Conservation (phyloP, 164 flowering plant genomes). For the Akebia trifoliata region DNA sequence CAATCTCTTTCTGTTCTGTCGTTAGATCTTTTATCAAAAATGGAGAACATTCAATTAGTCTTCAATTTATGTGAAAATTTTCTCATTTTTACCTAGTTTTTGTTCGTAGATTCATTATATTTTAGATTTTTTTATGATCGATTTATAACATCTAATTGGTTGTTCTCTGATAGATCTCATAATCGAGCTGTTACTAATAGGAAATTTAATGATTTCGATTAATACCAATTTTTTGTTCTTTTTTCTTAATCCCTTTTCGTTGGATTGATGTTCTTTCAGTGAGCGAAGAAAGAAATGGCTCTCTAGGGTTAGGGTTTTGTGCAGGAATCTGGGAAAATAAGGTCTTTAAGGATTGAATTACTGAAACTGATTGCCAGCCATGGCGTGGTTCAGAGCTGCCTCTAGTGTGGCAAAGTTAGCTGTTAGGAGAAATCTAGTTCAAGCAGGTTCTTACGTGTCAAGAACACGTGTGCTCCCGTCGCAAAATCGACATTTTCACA, state of each 20-base stretch:
- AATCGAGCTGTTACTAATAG: too few species aligned
- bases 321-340: background rate
- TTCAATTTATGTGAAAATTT: too few species aligned
- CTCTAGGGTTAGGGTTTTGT: background rate
- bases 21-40: too few species aligned
- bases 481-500: constrained; percentile 45
- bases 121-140: too few species aligned
- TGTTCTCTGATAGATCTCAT: too few species aligned
- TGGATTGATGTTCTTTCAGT: background rate
- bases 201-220: too few species aligned
- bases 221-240: background rate
- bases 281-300: background rate
- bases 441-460: constrained; percentile 35
- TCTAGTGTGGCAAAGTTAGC: constrained; percentile 60
- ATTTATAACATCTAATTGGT: too few species aligned
- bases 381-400: constrained; percentile 82
- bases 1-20: too few species aligned
- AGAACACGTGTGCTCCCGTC: constrained; percentile 39
- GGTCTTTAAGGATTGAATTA: background rate
- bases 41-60: too few species aligned
- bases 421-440: constrained; percentile 53
- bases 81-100: too few species aligned
- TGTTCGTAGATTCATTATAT: too few species aligned
- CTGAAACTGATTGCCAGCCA: constrained; percentile 38
- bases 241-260: constrained; percentile 2